These are phyloP conservation scores for Escovopsis sp. DNA, from an alignment of 2,329 filamentous ascomycete genomes.

Conservation along the genomic window DNA sequence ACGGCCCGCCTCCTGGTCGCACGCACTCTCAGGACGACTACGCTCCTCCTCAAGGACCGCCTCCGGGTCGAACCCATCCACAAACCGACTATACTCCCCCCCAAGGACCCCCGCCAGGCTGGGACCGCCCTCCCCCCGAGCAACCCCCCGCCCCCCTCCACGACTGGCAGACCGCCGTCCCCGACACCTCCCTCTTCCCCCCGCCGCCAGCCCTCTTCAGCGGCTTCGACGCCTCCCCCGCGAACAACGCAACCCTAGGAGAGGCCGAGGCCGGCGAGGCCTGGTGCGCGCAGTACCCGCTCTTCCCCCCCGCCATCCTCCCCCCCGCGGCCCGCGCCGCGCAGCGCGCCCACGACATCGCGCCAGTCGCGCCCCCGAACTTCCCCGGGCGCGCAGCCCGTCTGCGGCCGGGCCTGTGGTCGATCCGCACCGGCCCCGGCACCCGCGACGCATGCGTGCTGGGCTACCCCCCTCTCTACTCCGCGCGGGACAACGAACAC, in stretches of 20 bases:
- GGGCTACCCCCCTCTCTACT: slow-evolving; percentile 55
- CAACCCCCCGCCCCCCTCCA: slow-evolving; percentile 31
- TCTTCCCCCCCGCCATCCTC: slow-evolving; percentile 38
- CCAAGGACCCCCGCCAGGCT: slow-evolving; percentile 17
- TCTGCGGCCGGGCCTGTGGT: slow-evolving; percentile 36
- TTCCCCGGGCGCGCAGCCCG: slow-evolving; percentile 33
- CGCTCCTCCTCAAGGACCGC: slow-evolving; percentile 14
- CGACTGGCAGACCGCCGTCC: slow-evolving; percentile 57
- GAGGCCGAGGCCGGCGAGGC: slow-evolving; percentile 49
- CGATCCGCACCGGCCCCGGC: slow-evolving; percentile 23
- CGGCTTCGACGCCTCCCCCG: slow-evolving; percentile 48
- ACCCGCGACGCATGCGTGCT: slow-evolving; percentile 50
- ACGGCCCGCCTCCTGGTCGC: slow-evolving; percentile 16
- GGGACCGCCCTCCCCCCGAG: slow-evolving; percentile 23
- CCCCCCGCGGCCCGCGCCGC: slow-evolving; percentile 31
- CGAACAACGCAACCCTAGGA: slow-evolving; percentile 52
- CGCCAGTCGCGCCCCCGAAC: slow-evolving; percentile 34
- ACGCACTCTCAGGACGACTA: slow-evolving; percentile 8
- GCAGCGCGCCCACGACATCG: slow-evolving; percentile 36
- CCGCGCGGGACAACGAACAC: slow-evolving; percentile 43
- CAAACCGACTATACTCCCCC: slow-evolving; percentile 11
- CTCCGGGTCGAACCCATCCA: slow-evolving; percentile 7
- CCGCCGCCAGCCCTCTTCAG: slow-evolving; percentile 55
- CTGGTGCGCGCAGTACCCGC: slow-evolving; percentile 49
- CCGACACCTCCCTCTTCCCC: slow-evolving; percentile 58